Percentiles rank a stretch among this genome's conserved stretches.
These are phyloP conservation scores for Tympanopsis confertula DNA, from an alignment of 2,329 filamentous ascomycete genomes.

Conservation along the genomic window DNA sequence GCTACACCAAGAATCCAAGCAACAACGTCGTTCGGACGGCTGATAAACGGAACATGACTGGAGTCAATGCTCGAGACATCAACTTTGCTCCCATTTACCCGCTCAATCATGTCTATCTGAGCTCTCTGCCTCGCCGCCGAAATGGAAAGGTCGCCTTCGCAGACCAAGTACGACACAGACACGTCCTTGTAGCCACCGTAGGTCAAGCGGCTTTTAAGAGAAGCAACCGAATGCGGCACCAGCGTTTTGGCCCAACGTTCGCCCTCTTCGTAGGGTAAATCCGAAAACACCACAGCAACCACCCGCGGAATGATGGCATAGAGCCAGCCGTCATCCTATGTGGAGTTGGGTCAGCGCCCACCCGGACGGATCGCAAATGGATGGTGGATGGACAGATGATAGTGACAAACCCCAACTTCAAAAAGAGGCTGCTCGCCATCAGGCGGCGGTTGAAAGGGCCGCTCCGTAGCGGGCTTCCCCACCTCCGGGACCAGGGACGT, in stretches of 20 bases:
- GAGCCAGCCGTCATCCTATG: conserved; percentile 15
- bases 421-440: too few species aligned
- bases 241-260: conserved; percentile 8
- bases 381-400: too few species aligned
- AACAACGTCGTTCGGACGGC: conserved; percentile 11
- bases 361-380: too few species aligned
- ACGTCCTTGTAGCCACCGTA: conserved; percentile 26
- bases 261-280: conserved; percentile 13
- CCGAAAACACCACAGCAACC: conserved; percentile 10
- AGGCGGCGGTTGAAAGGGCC: too few species aligned
- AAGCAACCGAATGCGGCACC: conserved; percentile 16
- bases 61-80: conserved; percentile 20
- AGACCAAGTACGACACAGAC: conserved; percentile 24
- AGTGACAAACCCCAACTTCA: too few species aligned
- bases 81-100: conserved; percentile 19
- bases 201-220: conserved; percentile 19
- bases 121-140: conserved; percentile 15
- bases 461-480: too few species aligned
- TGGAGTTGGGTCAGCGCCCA: too few species aligned
- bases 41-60: conserved; percentile 19
- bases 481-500: conserved; percentile 11
- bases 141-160: conserved; percentile 21
- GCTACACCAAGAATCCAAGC: conserved; percentile 10
- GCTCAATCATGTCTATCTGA: conserved; percentile 20
- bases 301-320: conserved; percentile 4